Evolutionary conservation across 176 grass and related monocot genomes (phyloP).

Genomic region (Phragmites australis): DNA sequence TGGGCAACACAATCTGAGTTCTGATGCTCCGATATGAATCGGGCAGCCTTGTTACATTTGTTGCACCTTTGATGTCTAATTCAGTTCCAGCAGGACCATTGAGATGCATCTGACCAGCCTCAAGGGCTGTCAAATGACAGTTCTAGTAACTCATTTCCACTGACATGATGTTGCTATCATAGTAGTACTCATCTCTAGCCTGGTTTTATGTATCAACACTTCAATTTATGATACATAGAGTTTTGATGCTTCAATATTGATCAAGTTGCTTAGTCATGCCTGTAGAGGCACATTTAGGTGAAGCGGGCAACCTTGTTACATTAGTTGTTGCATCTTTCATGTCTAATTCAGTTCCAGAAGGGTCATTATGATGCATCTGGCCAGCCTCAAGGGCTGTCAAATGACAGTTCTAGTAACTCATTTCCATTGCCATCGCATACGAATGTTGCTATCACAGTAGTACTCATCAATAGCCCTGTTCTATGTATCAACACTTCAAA

Average conservation of each 20-base stretch:
- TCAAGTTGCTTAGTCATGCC: background rate
- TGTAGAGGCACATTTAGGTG: background rate
- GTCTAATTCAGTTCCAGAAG: background rate
- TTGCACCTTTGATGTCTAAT: background rate
- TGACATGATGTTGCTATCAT: background rate
- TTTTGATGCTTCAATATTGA: constrained; percentile 23
- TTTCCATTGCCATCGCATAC: background rate
- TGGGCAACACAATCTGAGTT: background rate
- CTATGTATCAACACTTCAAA: background rate
- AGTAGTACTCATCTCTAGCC: background rate
- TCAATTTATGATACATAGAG: too few relatives aligned
- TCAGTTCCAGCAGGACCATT: background rate
- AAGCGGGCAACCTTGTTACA: background rate
- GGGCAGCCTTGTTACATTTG: background rate
- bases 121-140: constrained; percentile 4
- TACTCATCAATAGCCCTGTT: background rate
- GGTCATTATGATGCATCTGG: background rate
- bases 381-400: background rate
- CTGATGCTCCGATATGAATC: constrained; percentile 8
- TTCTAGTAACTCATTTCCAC: background rate
- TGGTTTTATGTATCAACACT: background rate
- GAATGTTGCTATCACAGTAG: background rate
- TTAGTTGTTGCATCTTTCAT: background rate
- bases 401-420: constrained; percentile 15
- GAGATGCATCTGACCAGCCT: background rate